These are phyloP conservation scores for Panicum miliaceum DNA, from an alignment of 176 grass and related monocot species.

Conservation along the genomic window DNA sequence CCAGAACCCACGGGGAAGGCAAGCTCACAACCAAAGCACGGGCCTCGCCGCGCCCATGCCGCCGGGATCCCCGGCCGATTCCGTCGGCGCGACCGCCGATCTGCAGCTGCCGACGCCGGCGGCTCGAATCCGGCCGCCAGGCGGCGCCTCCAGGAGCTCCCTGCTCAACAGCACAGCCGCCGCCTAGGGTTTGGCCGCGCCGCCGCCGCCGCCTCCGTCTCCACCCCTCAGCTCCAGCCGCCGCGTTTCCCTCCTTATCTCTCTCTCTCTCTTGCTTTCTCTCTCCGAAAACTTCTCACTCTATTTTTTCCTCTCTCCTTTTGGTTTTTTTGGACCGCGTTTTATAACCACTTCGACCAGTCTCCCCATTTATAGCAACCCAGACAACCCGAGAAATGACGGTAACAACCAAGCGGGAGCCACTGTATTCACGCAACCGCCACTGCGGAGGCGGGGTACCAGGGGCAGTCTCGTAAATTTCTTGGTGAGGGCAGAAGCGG, in stretches of 20 bases:
- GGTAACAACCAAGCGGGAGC: background rate
- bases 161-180: background rate
- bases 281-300: constrained; percentile 52
- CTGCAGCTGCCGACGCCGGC: constrained; percentile 51
- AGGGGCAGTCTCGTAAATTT: constrained; percentile 7
- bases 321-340: constrained; percentile 36
- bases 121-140: constrained; percentile 20
- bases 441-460: background rate
- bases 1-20: background rate
- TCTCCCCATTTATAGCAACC: constrained; percentile 39
- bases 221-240: constrained; percentile 47
- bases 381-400: constrained; percentile 9
- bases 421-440: constrained; percentile 5
- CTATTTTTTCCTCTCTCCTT: constrained; percentile 52
- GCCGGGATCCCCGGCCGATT: constrained; percentile 63
- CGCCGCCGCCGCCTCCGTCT: constrained; percentile 25
- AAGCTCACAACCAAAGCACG: constrained; percentile 13
- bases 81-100: constrained; percentile 60
- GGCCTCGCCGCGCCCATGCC: constrained; percentile 20
- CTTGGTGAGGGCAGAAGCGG: background rate
- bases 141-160: background rate
- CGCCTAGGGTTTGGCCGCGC: constrained; percentile 55
- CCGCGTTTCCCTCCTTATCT: constrained; percentile 47
- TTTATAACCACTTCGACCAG: constrained; percentile 50
- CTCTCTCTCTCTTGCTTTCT: constrained; percentile 38